These are phyloP conservation scores for Rubia balearica DNA, from an alignment of 305 asterid species.

Conservation along the genomic window DNA sequence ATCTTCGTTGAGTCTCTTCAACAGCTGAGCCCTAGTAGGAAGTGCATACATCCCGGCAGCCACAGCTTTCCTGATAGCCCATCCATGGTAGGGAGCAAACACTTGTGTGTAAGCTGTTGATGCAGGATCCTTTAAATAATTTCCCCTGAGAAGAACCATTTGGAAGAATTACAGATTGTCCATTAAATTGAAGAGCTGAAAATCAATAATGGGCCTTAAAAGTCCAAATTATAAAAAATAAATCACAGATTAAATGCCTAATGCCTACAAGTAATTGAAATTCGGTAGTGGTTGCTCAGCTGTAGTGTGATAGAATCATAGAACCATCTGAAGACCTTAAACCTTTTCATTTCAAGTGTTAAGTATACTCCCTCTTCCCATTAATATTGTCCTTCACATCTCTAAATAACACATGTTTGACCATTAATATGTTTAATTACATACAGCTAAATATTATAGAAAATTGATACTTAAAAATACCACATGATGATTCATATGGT, in stretches of 20 bases:
- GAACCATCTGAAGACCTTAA: background rate
- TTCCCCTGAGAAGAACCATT: conserved; percentile 39
- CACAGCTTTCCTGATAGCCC: conserved; percentile 91
- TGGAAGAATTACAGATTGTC: conserved; percentile 17
- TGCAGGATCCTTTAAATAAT: conserved; percentile 73
- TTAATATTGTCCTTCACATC: background rate
- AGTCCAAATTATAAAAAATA: background rate
- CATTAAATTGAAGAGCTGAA: background rate
- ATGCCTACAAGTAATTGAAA: background rate
- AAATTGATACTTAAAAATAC: background rate
- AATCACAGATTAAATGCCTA: background rate
- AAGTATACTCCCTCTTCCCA: background rate
- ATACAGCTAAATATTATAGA: background rate
- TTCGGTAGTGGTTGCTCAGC: background rate
- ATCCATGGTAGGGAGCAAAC: conserved; percentile 86
- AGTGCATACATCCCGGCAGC: conserved; percentile 93
- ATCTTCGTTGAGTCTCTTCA: conserved; percentile 81
- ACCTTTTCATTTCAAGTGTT: background rate
- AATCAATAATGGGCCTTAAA: background rate
- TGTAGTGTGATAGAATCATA: too few relatives aligned
- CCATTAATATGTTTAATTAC: too few relatives aligned
- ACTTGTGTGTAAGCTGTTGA: conserved; percentile 81
- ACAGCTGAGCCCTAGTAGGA: conserved; percentile 70
- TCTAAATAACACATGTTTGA: too few relatives aligned
- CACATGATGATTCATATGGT: background rate